phyloP scores from a whole-genome alignment of 345 rosid genomes.

The Gynandropsis gynandra region DNA sequence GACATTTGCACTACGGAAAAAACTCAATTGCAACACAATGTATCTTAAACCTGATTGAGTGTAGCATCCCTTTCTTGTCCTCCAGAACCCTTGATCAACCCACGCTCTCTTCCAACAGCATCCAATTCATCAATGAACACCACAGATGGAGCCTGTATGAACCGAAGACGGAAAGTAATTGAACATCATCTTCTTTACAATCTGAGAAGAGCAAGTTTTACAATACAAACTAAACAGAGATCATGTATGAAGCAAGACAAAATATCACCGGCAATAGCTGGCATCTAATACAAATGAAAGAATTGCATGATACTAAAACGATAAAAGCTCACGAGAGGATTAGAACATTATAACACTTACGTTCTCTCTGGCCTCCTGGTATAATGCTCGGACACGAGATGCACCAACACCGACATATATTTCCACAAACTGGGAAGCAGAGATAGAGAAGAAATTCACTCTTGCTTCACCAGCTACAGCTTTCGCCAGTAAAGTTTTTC shows the following conservation, averaged over 20 bases:
- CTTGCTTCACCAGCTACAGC: slow-evolving; percentile 99
- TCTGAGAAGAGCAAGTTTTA: background rate
- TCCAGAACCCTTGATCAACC: slow-evolving; percentile 90
- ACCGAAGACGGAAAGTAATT: slow-evolving; percentile 10
- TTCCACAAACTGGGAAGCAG: slow-evolving; percentile 95
- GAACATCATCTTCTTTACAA: background rate
- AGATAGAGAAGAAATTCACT: slow-evolving; percentile 93
- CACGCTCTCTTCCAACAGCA: slow-evolving; percentile 97
- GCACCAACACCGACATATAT: slow-evolving; percentile 96
- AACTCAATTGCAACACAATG: background rate
- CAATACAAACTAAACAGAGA: background rate
- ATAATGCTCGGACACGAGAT: slow-evolving; percentile 87
- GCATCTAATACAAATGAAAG: no score
- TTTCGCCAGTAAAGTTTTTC: slow-evolving; percentile 85
- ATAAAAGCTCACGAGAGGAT: background rate
- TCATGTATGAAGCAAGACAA: background rate
- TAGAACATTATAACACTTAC: slow-evolving; percentile 30
- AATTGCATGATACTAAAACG: no score
- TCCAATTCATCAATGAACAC: slow-evolving; percentile 92
- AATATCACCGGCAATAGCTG: no score
- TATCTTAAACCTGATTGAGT: slow-evolving; percentile 70
- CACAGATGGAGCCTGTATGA: slow-evolving; percentile 74
- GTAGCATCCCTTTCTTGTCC: slow-evolving; percentile 99
- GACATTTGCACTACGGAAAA: background rate
- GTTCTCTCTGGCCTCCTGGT: slow-evolving; percentile 85